Evolutionary conservation across 768 basidiomycete species (phyloP).

Genomic region (Leucocoprinus sp.): DNA sequence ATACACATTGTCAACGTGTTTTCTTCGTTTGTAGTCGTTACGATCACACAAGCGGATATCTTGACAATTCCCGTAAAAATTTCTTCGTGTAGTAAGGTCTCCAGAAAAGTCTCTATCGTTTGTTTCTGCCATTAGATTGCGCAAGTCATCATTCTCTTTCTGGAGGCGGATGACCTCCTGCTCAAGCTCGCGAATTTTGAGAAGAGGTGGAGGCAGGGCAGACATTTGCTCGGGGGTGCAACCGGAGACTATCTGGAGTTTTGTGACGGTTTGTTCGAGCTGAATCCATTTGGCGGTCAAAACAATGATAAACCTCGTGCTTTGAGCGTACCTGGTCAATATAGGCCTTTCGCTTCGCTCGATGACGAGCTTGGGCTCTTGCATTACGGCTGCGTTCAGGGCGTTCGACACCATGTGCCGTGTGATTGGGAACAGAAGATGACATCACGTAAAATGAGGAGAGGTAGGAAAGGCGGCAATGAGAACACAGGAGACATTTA

Average conservation of each 20-base stretch:
- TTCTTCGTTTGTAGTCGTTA: conserved; percentile 50
- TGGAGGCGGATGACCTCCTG: conserved; percentile 67
- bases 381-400: conserved; percentile 84
- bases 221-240: conserved; percentile 70
- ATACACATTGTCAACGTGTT: conserved; percentile 48
- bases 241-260: conserved; percentile 68
- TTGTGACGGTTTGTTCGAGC: conserved; percentile 83
- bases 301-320: not conserved
- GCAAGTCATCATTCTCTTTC: conserved; percentile 67
- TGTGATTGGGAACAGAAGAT: conserved; percentile 51
- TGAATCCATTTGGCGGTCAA: conserved; percentile 19
- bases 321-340: conserved; percentile 64
- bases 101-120: conserved; percentile 15
- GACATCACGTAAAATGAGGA: conserved; percentile 45
- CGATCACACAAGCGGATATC: conserved; percentile 45
- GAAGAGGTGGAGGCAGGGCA: conserved; percentile 60
- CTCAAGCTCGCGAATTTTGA: conserved; percentile 76
- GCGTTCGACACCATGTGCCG: conserved; percentile 46
- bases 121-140: conserved; percentile 51
- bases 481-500: conserved; percentile 29
- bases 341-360: conserved; percentile 89
- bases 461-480: conserved; percentile 30
- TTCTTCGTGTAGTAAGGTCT: conserved; percentile 36
- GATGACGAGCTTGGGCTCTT: conserved; percentile 82
- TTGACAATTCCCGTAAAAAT: conserved; percentile 36